Evolutionary conservation across 805 yeast species (phyloP), one percentile per base, ranked within the genome.

Genomic region (Suhomyces kilbournensis): DNA sequence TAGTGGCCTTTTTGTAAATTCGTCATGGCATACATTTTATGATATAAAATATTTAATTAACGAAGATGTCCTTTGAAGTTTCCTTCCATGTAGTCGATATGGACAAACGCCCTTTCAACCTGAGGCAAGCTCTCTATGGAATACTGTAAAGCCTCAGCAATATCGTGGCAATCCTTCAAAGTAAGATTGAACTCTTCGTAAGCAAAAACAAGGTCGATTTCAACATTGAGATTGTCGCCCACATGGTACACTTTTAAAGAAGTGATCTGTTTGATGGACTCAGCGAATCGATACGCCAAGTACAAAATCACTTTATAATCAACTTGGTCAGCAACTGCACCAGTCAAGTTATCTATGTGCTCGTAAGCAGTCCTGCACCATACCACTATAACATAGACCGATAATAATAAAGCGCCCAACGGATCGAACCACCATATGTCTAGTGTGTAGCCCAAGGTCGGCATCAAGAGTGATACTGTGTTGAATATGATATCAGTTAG

Each of bases 51-150:
- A 7, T 40, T 22, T 22, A 5, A 17, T 35, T 12, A 38, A 19
- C 42, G 42, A 42, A 74, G 62, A 53, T 74, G 78, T 4, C 78
- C 78, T 54, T 69, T 69, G 61, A 59, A 74, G 52, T 74, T 74
- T 12, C 77, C 77, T 52, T 68, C 74, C 77, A 73, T 72, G 52
- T 83, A 84, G 60, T 88, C 96, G 30, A 88, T 76, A 64, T 88
- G 96, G 15, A 88, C 94, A 74, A 85, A 88, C 1, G 92, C 90
- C 49, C 96, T 73, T 63, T 88, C 93, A 2, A 88, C 91, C 65
- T 75, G 80, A 0, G 93, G 91, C 53, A 88, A 70, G 0, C 91
- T 82, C 57, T 88, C 96, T 23, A 88, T 75, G 1, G 94, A 88
- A 61, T 87, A 88, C 67, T 88, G 96, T 44, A 88, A 69, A 0